Conservation (phyloP, 176 grass and related monocot species). For the Secale cereale region DNA sequence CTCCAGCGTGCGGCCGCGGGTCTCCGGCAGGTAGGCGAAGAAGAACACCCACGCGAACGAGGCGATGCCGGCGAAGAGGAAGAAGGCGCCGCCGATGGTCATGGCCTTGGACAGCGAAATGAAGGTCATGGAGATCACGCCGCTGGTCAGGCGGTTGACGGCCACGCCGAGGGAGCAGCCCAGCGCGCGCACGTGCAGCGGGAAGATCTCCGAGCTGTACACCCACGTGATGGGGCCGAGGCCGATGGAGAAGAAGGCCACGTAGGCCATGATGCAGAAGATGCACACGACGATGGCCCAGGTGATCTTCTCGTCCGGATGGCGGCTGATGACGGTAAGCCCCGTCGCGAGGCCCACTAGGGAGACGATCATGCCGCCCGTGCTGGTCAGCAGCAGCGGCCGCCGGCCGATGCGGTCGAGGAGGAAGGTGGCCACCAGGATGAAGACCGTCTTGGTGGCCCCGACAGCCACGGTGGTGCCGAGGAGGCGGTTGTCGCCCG, state of each 20-base stretch:
- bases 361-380: slow-evolving; percentile 49
- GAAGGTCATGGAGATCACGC: slow-evolving; percentile 85
- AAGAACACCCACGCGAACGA: slow-evolving; percentile 55
- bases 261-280: slow-evolving; percentile 52
- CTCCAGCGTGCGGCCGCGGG: slow-evolving; percentile 66
- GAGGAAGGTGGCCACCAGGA: slow-evolving; percentile 77
- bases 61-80: slow-evolving; percentile 63
- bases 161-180: slow-evolving; percentile 58
- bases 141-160: slow-evolving; percentile 67
- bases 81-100: slow-evolving; percentile 84
- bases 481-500: slow-evolving; percentile 28
- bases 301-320: slow-evolving; percentile 21
- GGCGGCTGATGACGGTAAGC: slow-evolving; percentile 39
- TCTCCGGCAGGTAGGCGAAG: slow-evolving; percentile 69
- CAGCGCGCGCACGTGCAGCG: slow-evolving; percentile 67
- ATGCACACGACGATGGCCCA: slow-evolving; percentile 72
- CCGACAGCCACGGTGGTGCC: slow-evolving; percentile 74
- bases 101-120: slow-evolving; percentile 65
- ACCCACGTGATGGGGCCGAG: slow-evolving; percentile 83
- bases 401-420: slow-evolving; percentile 64
- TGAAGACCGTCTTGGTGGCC: slow-evolving; percentile 74
- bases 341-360: slow-evolving; percentile 50
- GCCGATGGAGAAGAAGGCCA: slow-evolving; percentile 86
- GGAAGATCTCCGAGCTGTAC: slow-evolving; percentile 76
- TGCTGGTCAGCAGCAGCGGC: slow-evolving; percentile 68